These are phyloP conservation scores for Mariannaea elegans DNA, from an alignment of 2,329 filamentous ascomycete species.

Conservation along the genomic window DNA sequence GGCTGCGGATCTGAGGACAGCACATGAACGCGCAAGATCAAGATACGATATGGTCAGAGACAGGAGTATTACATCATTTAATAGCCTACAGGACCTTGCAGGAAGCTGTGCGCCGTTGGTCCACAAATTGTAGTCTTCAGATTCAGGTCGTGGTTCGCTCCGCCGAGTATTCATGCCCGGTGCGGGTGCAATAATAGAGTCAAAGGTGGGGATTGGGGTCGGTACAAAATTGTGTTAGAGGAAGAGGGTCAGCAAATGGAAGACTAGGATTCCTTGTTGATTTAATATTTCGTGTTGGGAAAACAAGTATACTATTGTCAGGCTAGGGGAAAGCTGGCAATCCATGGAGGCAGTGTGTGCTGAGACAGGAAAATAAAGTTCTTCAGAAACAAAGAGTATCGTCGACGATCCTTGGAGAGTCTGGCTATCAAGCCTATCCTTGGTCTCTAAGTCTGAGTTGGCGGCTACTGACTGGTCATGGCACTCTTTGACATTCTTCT, in stretches of 20 bases:
- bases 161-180: conserved; percentile 7
- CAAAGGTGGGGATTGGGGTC: neutral
- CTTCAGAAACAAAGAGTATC: neutral
- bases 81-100: conserved; percentile 12
- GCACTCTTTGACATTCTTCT: neutral
- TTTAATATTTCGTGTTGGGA: neutral
- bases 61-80: conserved; percentile 29
- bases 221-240: neutral
- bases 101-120: conserved; percentile 7
- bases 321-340: conserved; percentile 3
- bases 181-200: neutral
- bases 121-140: conserved; percentile 5
- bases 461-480: neutral
- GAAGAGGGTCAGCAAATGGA: neutral
- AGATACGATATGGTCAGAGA: conserved; percentile 39
- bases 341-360: conserved; percentile 5
- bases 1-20: conserved; percentile 20
- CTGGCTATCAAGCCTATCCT: conserved; percentile 9
- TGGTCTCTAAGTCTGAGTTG: conserved; percentile 10
- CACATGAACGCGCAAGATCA: conserved; percentile 33
- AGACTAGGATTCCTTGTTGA: conserved; percentile 5
- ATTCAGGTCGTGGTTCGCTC: conserved; percentile 5
- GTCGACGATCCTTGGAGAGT: neutral
- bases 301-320: neutral
- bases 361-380: conserved; percentile 1